Evolutionary conservation across 441 rosid genomes (phyloP).

Genomic region (Gossypium schwendimanii): DNA sequence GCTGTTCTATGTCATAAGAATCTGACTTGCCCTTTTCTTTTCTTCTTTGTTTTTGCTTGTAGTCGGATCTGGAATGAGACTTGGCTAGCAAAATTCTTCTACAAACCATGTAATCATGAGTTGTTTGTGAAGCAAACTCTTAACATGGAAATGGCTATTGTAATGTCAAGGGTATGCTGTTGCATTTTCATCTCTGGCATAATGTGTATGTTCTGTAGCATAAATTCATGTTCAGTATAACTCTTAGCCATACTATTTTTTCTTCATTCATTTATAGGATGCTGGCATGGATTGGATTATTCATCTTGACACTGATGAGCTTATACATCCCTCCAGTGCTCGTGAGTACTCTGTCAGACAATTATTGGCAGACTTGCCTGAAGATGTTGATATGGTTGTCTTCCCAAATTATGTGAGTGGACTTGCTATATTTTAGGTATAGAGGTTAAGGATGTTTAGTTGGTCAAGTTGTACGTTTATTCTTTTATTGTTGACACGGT

Average conservation of each 20-base stretch:
- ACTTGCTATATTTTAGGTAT: background rate
- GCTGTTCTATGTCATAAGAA: background rate
- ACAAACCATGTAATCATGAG: constrained; percentile 83
- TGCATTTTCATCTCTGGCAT: constrained; percentile 13
- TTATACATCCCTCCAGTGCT: constrained; percentile 70
- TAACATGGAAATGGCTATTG: constrained; percentile 89
- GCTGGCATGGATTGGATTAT: constrained; percentile 79
- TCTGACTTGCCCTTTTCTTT: background rate
- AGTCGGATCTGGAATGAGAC: constrained; percentile 95
- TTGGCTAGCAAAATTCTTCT: constrained; percentile 77
- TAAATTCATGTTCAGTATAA: constrained; percentile 1
- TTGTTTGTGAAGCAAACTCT: constrained; percentile 87
- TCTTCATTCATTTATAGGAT: constrained; percentile 37
- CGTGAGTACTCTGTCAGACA: constrained; percentile 70
- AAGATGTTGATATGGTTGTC: constrained; percentile 59
- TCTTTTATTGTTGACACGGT: background rate
- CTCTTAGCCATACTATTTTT: background rate
- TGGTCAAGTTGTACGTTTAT: background rate
- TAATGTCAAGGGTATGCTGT: constrained; percentile 73
- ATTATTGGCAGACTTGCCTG: constrained; percentile 55
- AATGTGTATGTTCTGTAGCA: background rate
- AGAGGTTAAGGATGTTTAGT: background rate
- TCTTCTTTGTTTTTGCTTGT: constrained; percentile 9
- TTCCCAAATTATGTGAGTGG: constrained; percentile 87
- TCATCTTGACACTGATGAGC: constrained; percentile 92